phyloP scores from a whole-genome alignment of 1,284 basidiomycete genomes.

The Naganishia cerealis region DNA sequence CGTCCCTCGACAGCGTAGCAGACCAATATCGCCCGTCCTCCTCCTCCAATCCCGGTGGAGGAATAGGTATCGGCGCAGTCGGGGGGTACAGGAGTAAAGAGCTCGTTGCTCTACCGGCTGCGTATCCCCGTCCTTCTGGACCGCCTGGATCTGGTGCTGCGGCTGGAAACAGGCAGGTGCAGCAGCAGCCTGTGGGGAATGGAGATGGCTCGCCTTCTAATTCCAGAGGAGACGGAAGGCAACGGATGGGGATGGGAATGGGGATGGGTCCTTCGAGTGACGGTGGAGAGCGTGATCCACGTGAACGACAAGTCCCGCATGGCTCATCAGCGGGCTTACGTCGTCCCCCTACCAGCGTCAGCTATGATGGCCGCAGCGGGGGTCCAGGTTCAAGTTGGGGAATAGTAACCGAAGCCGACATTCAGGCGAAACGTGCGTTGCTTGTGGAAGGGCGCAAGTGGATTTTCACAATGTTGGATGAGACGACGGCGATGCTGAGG shows the following conservation, averaged over 20 bases:
- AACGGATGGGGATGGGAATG: too few species aligned
- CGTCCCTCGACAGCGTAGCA: conserved; percentile 22
- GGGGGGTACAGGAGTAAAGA: conserved; percentile 11
- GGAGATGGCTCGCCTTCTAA: too few species aligned
- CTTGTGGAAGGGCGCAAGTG: conserved; percentile 32
- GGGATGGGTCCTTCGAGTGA: too few species aligned
- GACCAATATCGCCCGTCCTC: conserved; percentile 15
- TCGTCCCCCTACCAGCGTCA: background rate
- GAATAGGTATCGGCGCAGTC: background rate
- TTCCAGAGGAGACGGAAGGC: too few species aligned
- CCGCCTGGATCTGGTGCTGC: background rate
- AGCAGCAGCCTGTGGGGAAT: too few species aligned
- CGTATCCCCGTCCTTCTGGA: background rate
- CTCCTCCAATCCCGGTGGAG: background rate
- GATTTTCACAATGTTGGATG: conserved; percentile 34
- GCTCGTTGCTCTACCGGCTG: conserved; percentile 13
- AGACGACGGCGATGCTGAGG: conserved; percentile 31
- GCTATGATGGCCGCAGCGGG: background rate
- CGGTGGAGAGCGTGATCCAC: too few species aligned
- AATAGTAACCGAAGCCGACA: conserved; percentile 21
- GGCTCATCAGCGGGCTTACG: background rate
- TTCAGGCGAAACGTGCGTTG: conserved; percentile 27
- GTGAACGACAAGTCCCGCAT: background rate
- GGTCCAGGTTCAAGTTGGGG: background rate
- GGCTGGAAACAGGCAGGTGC: too few species aligned